Evolutionary conservation across 2,329 filamentous ascomycete genomes (phyloP).

Genomic region (Colletotrichum neosansevieriae): DNA sequence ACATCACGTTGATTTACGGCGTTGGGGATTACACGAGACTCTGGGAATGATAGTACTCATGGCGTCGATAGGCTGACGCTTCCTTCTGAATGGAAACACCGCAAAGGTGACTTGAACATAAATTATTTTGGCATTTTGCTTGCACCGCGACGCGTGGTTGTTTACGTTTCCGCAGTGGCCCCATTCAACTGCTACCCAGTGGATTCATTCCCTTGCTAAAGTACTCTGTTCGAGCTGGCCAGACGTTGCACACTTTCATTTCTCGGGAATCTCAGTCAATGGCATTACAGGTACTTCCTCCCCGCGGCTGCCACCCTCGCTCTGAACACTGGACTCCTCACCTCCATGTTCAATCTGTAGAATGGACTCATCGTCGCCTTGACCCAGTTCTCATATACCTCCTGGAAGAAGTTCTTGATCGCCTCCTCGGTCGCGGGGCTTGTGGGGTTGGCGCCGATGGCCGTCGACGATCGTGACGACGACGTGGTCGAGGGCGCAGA

Average conservation of each 20-base stretch:
- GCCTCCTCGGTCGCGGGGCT: slow-evolving; percentile 94
- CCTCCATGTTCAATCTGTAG: slow-evolving; percentile 85
- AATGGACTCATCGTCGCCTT: slow-evolving; percentile 99
- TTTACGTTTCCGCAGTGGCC: background rate
- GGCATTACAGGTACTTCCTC: slow-evolving; percentile 83
- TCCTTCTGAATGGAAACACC: slow-evolving; percentile 42
- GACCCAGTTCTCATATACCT: slow-evolving; percentile 96
- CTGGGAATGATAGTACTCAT: slow-evolving; percentile 40
- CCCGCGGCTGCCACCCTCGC: slow-evolving; percentile 86
- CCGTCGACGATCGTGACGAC: slow-evolving; percentile 70
- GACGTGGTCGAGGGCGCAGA: slow-evolving; percentile 53
- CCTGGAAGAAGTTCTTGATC: slow-evolving; percentile 91
- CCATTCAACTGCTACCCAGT: no score
- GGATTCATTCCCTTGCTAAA: no score
- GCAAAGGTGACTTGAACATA: slow-evolving; percentile 42
- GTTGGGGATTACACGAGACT: slow-evolving; percentile 44
- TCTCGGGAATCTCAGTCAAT: background rate
- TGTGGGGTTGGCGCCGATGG: slow-evolving; percentile 85
- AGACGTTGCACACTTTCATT: background rate
- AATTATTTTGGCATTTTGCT: background rate
- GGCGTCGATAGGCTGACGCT: slow-evolving; percentile 43
- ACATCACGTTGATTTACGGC: slow-evolving; percentile 44
- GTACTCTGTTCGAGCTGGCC: background rate
- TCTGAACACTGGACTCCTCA: slow-evolving; percentile 89
- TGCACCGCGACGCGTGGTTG: slow-evolving; percentile 20